Evolutionary conservation across 768 basidiomycete genomes (phyloP), one percentile per base, ranked within the genome.

Genomic region (Hericium rajendrae): DNA sequence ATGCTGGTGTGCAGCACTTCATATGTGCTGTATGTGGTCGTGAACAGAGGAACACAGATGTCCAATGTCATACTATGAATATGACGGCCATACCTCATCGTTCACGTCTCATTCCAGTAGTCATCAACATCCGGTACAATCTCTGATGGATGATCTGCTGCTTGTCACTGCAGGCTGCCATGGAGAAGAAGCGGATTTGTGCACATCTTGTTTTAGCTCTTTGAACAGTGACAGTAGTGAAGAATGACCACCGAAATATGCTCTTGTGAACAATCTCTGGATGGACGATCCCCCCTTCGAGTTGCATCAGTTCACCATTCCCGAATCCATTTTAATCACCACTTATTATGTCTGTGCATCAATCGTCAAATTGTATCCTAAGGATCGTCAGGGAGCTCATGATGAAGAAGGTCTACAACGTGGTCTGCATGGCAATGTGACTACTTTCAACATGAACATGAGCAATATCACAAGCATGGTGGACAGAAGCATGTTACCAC

Each of bases 241-340:
- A 18, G 13, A 15, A 18, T 6, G 9, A 48, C 48, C 48, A 48
- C 48, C 48, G 18, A 48, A 48, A 48, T 48, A 48, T 51, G 51
- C 69, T 0, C 60, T 71, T 2, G 68, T 71, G 9, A 77, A 76
- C 54, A 62, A 67, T 9, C 48, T 76, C 38, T 77, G 74, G 75
- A 66, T 75, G 22, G 75, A 75, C 4, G 6, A 58, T 0, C 53
- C 69, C 3, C 75, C 75, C 0, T 59, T 52, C 39, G 60, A 69
- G 38, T 57, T 75, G 0, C 37, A 62, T 16, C 18, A 41, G 2
- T 59, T 77, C 2, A 73, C 74, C 0, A 53, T 76, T 18, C 63
- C 73, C 0, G 74, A 77, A 58, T 71, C 70, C 52, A 57, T 74
- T 3, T 65, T 77, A 0, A 66, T 77, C 12, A 60, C 68, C 6